phyloP scores from a whole-genome alignment of 2,329 filamentous ascomycete genomes.

The Ophiocordyceps camponoti-floridani region DNA sequence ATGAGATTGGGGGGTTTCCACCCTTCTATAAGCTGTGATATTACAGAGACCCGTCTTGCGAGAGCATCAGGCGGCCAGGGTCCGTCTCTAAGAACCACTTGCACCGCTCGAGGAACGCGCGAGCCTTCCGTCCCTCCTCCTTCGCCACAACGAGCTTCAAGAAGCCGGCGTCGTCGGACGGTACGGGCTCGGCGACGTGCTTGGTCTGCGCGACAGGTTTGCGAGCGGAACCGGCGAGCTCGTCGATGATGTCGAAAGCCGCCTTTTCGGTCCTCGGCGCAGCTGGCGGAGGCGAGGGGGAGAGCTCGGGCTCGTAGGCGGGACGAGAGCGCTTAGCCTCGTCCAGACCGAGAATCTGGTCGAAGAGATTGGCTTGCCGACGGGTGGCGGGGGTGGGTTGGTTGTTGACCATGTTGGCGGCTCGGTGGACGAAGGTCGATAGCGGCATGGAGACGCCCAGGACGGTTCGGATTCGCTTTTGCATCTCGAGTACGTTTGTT shows the following conservation, averaged over 20 bases:
- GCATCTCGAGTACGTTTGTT: conserved; percentile 58
- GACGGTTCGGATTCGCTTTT: conserved; percentile 60
- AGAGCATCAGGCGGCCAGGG: conserved; percentile 56
- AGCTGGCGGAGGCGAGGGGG: conserved; percentile 10
- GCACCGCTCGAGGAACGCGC: conserved; percentile 68
- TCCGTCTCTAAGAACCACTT: conserved; percentile 70
- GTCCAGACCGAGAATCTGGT: conserved; percentile 64
- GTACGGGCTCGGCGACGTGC: conserved; percentile 20
- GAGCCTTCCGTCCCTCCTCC: conserved; percentile 66
- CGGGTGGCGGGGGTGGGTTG: conserved; percentile 53
- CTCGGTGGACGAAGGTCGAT: conserved; percentile 72
- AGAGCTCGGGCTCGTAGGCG: conserved; percentile 55
- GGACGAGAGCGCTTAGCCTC: conserved; percentile 31
- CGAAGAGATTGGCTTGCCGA: conserved; percentile 60
- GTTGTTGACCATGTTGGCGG: conserved; percentile 75
- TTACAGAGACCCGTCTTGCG: neutral
- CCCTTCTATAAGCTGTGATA: neutral
- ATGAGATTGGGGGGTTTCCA: neutral
- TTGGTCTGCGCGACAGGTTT: conserved; percentile 9
- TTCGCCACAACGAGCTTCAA: conserved; percentile 68
- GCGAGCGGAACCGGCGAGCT: conserved; percentile 36
- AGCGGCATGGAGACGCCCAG: conserved; percentile 70
- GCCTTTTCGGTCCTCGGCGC: conserved; percentile 11
- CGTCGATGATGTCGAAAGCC: conserved; percentile 59
- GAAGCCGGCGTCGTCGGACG: conserved; percentile 46